Evolutionary conservation across 306 rosid genomes (phyloP).

Genomic region (Hylodesmum podocarpum): DNA sequence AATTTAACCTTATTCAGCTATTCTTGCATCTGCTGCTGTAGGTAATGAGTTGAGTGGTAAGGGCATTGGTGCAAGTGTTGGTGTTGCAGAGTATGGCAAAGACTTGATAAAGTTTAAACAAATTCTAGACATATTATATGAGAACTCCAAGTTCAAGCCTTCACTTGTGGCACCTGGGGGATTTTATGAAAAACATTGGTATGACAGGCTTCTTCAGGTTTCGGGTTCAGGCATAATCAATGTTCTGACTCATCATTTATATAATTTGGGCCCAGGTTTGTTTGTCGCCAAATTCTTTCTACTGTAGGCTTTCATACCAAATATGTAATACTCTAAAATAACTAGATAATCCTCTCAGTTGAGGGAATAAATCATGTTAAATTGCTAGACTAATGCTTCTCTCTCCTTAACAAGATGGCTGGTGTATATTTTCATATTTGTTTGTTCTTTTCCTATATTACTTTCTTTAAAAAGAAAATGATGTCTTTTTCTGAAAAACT

Average conservation of each 20-base stretch:
- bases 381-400: not conserved
- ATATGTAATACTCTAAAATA: constrained; percentile 15
- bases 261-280: constrained; percentile 93
- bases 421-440: not conserved
- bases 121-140: constrained; percentile 52
- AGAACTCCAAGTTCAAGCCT: constrained; percentile 55
- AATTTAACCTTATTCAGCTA: constrained; percentile 26
- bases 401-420: not conserved
- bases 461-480: not conserved
- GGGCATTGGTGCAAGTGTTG: constrained; percentile 80
- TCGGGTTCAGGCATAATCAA: constrained; percentile 74
- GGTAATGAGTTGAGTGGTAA: constrained; percentile 92
- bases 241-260: constrained; percentile 81
- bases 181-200: constrained; percentile 78
- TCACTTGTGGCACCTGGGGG: constrained; percentile 90
- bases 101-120: constrained; percentile 66
- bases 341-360: not conserved
- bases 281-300: constrained; percentile 19
- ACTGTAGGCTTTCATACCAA: not conserved
- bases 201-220: constrained; percentile 64
- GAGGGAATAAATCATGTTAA: not conserved
- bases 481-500: not conserved
- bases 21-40: constrained; percentile 38
- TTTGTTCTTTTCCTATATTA: not conserved
- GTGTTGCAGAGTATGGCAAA: constrained; percentile 75